phyloP scores from a whole-genome alignment of 2,329 filamentous ascomycete species.

The Fusarium stilboides region DNA sequence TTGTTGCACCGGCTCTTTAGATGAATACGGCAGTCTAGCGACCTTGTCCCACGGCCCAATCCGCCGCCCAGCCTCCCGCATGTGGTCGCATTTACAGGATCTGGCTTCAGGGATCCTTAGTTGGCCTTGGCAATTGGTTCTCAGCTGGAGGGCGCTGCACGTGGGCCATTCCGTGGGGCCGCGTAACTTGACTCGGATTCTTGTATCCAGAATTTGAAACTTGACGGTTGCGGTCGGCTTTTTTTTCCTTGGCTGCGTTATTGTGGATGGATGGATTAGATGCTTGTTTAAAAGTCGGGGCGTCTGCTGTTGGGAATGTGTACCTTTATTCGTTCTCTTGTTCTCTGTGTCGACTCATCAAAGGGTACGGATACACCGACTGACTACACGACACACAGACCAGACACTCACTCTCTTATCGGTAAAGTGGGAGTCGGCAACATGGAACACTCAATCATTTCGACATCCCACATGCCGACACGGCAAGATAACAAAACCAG shows the following conservation, averaged over 20 bases:
- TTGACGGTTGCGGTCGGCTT: background rate
- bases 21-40: background rate
- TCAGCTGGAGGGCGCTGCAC: slow-evolving; percentile 27
- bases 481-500: slow-evolving; percentile 14
- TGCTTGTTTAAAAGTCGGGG: slow-evolving; percentile 15
- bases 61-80: slow-evolving; percentile 20
- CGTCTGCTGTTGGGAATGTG: slow-evolving; percentile 11
- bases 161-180: slow-evolving; percentile 29
- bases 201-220: slow-evolving; percentile 1
- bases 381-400: background rate
- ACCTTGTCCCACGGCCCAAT: slow-evolving; percentile 21
- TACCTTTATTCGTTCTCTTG: background rate
- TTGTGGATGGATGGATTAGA: background rate
- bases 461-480: slow-evolving; percentile 31
- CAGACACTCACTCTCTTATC: slow-evolving; percentile 5
- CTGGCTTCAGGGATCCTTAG: background rate
- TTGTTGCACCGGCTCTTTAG: too few relatives aligned
- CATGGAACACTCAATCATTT: slow-evolving; percentile 18
- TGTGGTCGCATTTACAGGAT: slow-evolving; percentile 15
- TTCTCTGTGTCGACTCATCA: too few relatives aligned
- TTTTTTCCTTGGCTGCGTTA: background rate
- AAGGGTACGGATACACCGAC: background rate
- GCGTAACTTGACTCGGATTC: slow-evolving; percentile 12
- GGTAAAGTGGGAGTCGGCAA: slow-evolving; percentile 19
- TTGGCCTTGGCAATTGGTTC: slow-evolving; percentile 8